Evolutionary conservation across 2,329 filamentous ascomycete species (phyloP), one percentile per base, ranked within the genome.

Genomic region (Penicillium sp.): DNA sequence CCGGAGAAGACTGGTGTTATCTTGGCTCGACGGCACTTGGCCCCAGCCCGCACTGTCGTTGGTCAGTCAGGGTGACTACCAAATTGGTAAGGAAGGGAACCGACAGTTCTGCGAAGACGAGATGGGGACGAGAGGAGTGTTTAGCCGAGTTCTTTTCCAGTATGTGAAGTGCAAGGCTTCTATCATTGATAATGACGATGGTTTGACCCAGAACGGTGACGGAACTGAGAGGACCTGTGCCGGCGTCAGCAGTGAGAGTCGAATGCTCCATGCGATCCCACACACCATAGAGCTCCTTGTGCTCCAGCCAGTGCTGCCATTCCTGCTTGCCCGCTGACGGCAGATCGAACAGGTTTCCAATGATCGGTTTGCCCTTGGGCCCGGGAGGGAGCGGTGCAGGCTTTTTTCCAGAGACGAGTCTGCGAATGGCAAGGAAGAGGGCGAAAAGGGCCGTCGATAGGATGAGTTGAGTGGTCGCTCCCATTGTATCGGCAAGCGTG

Each of bases 261-360:
- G 1, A 15, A 11, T 9, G 4, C 13, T 7, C 1, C 9, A 6
- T 30, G 6, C 4, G 1, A 14, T 3, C 7, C 4, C 9, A 35
- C 38, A n/a, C 39, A 56, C 67, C 66, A 43, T 70, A 69, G 3
- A 58, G 36, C 9, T 69, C 62, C 48, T 71, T 73, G 43, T 70
- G 64, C 30, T 72, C 58, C 1, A 67, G 39, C 70, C 70, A 74
- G 37, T 74, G 69, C 14, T 63, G 44, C 52, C 59, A 69, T 36
- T 73, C 71, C 7, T 59, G 62, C 26, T 47, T 47, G 0, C 60
- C 63, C 7, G 58, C 40, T 0, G 63, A 54, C 0, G 75, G 75
- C 8, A 79, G 56, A 45, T 78, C 74, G 1, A 50, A 45, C 11
- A 78, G 46, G 48, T 78, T 79, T 3, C 76, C 76, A 3, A 79